Evolutionary conservation across 1,284 basidiomycete genomes (phyloP).

Genomic region (Kwoniella shivajii): DNA sequence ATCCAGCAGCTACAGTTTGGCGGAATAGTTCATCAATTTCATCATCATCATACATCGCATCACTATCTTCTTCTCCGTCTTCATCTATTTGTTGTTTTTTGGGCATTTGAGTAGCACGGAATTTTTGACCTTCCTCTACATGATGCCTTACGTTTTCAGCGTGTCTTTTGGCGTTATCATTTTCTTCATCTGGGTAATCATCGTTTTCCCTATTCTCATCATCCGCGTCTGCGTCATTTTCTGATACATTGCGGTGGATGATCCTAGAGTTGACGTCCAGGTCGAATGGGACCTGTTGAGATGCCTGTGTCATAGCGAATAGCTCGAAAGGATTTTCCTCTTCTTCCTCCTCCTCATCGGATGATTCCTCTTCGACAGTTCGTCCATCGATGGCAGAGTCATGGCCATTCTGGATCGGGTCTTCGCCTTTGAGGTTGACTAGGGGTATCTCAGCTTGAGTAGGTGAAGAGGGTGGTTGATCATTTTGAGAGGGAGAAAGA

Average conservation of each 20-base stretch:
- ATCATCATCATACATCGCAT: conserved; percentile 38
- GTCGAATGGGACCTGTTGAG: conserved; percentile 39
- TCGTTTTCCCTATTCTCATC: conserved; percentile 28
- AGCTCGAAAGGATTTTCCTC: conserved; percentile 47
- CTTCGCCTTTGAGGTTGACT: not conserved
- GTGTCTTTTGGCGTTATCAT: conserved; percentile 33
- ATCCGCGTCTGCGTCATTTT: conserved; percentile 34
- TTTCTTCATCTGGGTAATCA: conserved; percentile 27
- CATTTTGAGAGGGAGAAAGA: not conserved
- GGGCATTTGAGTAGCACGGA: conserved; percentile 45
- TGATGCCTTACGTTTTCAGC: conserved; percentile 33
- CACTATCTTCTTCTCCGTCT: conserved; percentile 28
- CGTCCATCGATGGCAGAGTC: not conserved
- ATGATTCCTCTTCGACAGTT: not conserved
- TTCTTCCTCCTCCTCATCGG: conserved; percentile 32
- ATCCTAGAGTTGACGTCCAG: conserved; percentile 48
- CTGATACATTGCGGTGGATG: conserved; percentile 35
- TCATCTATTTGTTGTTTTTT: conserved; percentile 1
- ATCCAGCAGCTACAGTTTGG: conserved; percentile 27
- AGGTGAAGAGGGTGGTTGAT: not conserved
- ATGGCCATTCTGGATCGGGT: not conserved
- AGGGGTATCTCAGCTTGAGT: not conserved
- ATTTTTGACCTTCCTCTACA: conserved; percentile 34
- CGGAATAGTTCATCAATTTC: conserved; percentile 43
- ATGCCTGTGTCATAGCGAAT: conserved; percentile 39